Evolutionary conservation across 768 basidiomycete genomes (phyloP).

Genomic region (Trametes maxima): DNA sequence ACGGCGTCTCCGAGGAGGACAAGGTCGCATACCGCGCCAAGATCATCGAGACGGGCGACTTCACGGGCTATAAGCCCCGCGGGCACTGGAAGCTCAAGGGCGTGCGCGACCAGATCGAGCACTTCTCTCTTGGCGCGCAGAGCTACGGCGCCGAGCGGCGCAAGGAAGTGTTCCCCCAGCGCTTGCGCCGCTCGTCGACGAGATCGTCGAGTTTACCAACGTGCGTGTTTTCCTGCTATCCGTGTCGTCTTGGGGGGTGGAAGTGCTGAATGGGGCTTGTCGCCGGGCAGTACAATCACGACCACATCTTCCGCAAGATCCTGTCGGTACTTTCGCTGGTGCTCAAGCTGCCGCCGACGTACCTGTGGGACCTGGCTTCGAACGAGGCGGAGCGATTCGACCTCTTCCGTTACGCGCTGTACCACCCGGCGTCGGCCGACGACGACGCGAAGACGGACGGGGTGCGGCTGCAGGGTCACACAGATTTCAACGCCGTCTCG

Average conservation of each 20-base stretch:
- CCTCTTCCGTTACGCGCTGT: constrained; percentile 16
- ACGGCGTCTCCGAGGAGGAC: constrained; percentile 16
- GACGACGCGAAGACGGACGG: constrained; percentile 15
- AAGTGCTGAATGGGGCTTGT: not conserved
- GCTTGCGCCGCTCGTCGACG: constrained; percentile 8
- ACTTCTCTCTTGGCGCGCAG: constrained; percentile 15
- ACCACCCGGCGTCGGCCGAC: constrained; percentile 11
- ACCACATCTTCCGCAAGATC: constrained; percentile 19
- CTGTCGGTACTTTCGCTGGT: constrained; percentile 10
- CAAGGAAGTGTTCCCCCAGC: constrained; percentile 14
- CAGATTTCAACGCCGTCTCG: constrained; percentile 16
- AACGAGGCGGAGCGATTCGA: constrained; percentile 15
- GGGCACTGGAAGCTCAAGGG: constrained; percentile 20
- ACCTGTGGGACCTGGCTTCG: constrained; percentile 13
- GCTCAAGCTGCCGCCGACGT: constrained; percentile 11
- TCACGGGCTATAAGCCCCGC: constrained; percentile 16
- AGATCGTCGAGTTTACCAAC: constrained; percentile 14
- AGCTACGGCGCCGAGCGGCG: constrained; percentile 6
- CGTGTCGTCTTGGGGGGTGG: not conserved
- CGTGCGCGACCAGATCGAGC: constrained; percentile 17
- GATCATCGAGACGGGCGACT: constrained; percentile 16
- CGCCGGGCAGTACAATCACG: constrained; percentile 8
- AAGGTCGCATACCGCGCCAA: constrained; percentile 8
- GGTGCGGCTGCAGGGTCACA: constrained; percentile 14
- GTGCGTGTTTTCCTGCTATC: not conserved